Evolutionary conservation across 306 rosid species (phyloP).

Genomic region (Morella rubra): DNA sequence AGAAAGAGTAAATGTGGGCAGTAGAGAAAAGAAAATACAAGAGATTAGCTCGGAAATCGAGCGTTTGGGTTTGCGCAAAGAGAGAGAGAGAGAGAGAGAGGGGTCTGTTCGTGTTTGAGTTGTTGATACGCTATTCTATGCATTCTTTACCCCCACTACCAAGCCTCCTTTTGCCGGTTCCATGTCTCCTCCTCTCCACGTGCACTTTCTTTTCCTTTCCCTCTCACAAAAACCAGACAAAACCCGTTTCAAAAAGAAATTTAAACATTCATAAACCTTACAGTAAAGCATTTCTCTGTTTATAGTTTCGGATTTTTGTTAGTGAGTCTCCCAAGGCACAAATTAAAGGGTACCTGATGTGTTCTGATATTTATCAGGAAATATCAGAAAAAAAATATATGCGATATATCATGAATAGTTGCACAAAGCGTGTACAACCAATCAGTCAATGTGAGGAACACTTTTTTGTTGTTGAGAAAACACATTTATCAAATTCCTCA

Average conservation of each 20-base stretch:
- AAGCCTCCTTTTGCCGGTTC: slow-evolving; percentile 71
- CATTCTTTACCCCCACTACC: slow-evolving; percentile 33
- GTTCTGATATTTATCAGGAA: too few species aligned
- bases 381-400: too few species aligned
- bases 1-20: slow-evolving; percentile 33
- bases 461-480: too few species aligned
- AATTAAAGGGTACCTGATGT: not conserved
- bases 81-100: slow-evolving; percentile 3
- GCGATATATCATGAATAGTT: too few species aligned
- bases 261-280: not conserved
- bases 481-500: too few species aligned
- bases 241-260: not conserved
- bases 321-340: not conserved
- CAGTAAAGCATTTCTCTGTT: not conserved
- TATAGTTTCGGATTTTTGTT: not conserved
- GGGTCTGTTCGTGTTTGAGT: not conserved
- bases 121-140: slow-evolving; percentile 62
- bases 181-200: slow-evolving; percentile 54
- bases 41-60: slow-evolving; percentile 28
- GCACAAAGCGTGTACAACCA: too few species aligned
- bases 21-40: slow-evolving; percentile 5
- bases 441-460: too few species aligned
- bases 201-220: slow-evolving; percentile 9
- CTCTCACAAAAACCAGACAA: not conserved
- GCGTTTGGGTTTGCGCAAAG: slow-evolving; percentile 5